Conservation (phyloP, 2,329 filamentous ascomycete species). For the Fusarium veterinarium region DNA sequence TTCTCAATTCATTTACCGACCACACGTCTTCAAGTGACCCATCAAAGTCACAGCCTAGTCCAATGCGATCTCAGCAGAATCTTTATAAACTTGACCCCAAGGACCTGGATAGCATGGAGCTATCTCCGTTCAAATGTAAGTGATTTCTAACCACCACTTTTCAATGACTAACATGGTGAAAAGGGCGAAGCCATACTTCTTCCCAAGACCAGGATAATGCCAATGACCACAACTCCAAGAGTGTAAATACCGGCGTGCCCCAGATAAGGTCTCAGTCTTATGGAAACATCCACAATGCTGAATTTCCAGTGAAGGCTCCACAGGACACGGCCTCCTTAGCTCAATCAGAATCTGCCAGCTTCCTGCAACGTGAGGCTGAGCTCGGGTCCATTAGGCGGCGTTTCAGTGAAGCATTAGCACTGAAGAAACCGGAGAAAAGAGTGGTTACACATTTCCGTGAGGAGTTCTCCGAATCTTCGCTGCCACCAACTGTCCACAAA, state of each 20-base stretch:
- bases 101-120: constrained; percentile 51
- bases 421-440: constrained; percentile 45
- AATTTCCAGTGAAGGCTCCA: not conserved
- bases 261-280: not conserved
- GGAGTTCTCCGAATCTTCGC: constrained; percentile 44
- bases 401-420: constrained; percentile 52
- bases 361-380: constrained; percentile 53
- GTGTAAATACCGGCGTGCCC: not conserved
- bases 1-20: constrained; percentile 33
- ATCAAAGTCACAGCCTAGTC: constrained; percentile 51
- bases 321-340: constrained; percentile 25
- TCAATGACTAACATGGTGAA: not conserved
- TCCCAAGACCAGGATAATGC: constrained; percentile 41
- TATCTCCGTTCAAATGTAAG: constrained; percentile 52
- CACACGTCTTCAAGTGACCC: constrained; percentile 50
- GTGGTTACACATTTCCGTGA: constrained; percentile 56
- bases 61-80: constrained; percentile 42
- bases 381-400: constrained; percentile 54
- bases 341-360: constrained; percentile 53
- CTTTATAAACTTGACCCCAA: constrained; percentile 46
- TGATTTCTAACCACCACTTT: not conserved
- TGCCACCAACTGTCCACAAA: constrained; percentile 20
- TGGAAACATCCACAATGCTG: not conserved
- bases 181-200: constrained; percentile 22
- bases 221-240: constrained; percentile 10